Percentiles rank a stretch among this genome's conserved stretches.
Conservation (phyloP, 1,139 yeast species). For the Sugiyamaella castrensis region DNA sequence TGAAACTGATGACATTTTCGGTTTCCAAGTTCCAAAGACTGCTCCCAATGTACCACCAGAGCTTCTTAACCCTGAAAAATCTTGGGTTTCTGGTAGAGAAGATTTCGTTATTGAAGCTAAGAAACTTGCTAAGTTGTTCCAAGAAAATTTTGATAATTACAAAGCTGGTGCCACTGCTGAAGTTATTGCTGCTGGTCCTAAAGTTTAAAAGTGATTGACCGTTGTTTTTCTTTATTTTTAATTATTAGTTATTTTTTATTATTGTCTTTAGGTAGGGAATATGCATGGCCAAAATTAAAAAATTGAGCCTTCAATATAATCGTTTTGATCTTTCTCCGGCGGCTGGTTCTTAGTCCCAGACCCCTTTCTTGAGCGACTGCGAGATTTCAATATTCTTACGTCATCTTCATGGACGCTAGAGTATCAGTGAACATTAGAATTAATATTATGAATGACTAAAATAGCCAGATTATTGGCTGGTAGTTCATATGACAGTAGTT, state of each 20-base stretch:
- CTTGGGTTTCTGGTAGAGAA: conserved; percentile 72
- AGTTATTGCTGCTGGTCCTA: conserved; percentile 92
- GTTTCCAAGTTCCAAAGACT: conserved; percentile 79
- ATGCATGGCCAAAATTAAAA: too few species aligned
- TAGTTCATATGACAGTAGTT: too few species aligned
- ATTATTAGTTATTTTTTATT: neutral
- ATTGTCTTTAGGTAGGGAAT: too few species aligned
- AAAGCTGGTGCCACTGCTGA: conserved; percentile 78
- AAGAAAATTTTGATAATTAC: conserved; percentile 84
- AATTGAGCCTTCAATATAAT: too few species aligned
- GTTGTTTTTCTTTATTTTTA: neutral
- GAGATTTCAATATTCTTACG: too few species aligned
- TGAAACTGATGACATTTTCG: conserved; percentile 84
- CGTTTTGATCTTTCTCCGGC: too few species aligned
- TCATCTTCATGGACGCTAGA: too few species aligned
- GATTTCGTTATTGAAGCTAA: conserved; percentile 69
- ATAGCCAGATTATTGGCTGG: too few species aligned
- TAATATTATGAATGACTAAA: too few species aligned
- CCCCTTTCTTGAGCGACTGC: too few species aligned
- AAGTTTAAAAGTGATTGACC: conserved; percentile 27
- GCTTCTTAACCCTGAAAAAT: conserved; percentile 80
- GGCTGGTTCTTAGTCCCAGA: too few species aligned
- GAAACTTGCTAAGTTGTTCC: conserved; percentile 72
- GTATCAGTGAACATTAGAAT: too few species aligned
- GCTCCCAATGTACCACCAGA: conserved; percentile 82